Evolutionary conservation across 495 filamentous ascomycete genomes (phyloP).

Genomic region (Daldinia grandis): DNA sequence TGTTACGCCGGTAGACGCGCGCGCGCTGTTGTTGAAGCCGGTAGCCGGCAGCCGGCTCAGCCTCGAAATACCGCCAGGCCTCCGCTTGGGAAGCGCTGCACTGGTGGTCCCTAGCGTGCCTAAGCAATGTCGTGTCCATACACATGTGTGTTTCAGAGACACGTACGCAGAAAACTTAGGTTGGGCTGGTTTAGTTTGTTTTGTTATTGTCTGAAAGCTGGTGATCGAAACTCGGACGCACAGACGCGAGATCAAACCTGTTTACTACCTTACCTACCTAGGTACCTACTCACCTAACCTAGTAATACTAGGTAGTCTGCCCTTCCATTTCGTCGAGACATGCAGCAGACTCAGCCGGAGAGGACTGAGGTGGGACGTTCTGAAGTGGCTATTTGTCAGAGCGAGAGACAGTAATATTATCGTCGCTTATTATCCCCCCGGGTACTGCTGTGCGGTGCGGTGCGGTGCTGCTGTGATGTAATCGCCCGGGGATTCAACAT

Average conservation of each 20-base stretch:
- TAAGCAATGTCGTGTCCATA: neutral
- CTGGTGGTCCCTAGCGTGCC: neutral
- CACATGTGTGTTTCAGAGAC: constrained; percentile 13
- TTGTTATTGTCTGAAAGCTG: constrained; percentile 24
- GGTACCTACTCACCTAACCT: too few species aligned
- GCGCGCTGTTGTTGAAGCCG: constrained; percentile 12
- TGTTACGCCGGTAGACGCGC: constrained; percentile 36
- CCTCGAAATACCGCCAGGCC: constrained; percentile 38
- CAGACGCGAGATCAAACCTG: neutral
- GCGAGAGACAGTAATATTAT: constrained; percentile 34
- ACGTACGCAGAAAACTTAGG: too few species aligned
- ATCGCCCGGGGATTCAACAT: constrained; percentile 15
- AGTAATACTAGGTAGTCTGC: constrained; percentile 32
- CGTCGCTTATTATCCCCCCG: neutral
- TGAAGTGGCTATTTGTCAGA: constrained; percentile 29
- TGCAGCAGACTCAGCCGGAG: constrained; percentile 38
- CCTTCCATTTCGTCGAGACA: constrained; percentile 39
- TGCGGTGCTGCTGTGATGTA: neutral
- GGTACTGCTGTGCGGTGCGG: too few species aligned
- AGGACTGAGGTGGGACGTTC: constrained; percentile 24
- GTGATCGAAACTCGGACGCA: constrained; percentile 26
- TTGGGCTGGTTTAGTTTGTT: too few species aligned
- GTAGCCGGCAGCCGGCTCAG: constrained; percentile 30
- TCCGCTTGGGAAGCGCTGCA: constrained; percentile 21
- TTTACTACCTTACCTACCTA: neutral